These are phyloP conservation scores for Beauveria varroae DNA, from an alignment of 2,329 filamentous ascomycete genomes.

Conservation along the genomic window DNA sequence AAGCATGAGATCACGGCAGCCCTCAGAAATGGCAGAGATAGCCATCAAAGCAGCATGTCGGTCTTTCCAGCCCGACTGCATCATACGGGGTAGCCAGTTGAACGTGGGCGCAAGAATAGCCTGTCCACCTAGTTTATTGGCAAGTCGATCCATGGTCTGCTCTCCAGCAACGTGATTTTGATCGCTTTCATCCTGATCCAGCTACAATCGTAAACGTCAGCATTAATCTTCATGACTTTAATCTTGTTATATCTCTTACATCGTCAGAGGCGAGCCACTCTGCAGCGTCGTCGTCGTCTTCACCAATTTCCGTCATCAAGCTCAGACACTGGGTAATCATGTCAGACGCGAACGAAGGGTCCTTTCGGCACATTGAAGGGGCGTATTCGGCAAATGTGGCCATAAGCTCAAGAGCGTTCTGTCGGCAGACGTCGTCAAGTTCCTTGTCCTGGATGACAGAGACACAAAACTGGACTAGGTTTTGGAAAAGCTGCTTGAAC, in stretches of 20 bases:
- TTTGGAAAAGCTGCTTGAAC: conserved; percentile 93
- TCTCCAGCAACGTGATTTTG: conserved; percentile 96
- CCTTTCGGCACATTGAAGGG: conserved; percentile 90
- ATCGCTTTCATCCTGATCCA: conserved; percentile 93
- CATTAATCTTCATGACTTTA: neutral
- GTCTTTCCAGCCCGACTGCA: conserved; percentile 93
- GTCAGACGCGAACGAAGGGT: conserved; percentile 81
- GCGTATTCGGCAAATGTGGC: conserved; percentile 95
- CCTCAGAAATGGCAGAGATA: conserved; percentile 96
- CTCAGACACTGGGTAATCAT: conserved; percentile 99
- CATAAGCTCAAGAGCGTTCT: conserved; percentile 95
- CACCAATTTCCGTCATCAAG: conserved; percentile 93
- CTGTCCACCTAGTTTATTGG: conserved; percentile 93
- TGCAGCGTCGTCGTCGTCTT: conserved; percentile 86
- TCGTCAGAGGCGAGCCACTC: conserved; percentile 95
- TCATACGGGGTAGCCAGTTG: conserved; percentile 95
- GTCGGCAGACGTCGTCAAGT: conserved; percentile 77
- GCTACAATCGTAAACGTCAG: conserved; percentile 37
- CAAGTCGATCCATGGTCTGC: conserved; percentile 95
- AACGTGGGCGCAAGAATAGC: conserved; percentile 91
- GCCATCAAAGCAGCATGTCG: conserved; percentile 97
- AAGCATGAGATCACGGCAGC: conserved; percentile 92
- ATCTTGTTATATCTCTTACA: conserved; percentile 39
- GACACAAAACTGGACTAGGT: conserved; percentile 85
- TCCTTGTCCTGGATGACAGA: conserved; percentile 96